A percentile compares a stretch with the other conserved stretches of the same genome.
Evolutionary conservation across 176 grass and related monocot species (phyloP).

Genomic region (Pontederia paniculata): DNA sequence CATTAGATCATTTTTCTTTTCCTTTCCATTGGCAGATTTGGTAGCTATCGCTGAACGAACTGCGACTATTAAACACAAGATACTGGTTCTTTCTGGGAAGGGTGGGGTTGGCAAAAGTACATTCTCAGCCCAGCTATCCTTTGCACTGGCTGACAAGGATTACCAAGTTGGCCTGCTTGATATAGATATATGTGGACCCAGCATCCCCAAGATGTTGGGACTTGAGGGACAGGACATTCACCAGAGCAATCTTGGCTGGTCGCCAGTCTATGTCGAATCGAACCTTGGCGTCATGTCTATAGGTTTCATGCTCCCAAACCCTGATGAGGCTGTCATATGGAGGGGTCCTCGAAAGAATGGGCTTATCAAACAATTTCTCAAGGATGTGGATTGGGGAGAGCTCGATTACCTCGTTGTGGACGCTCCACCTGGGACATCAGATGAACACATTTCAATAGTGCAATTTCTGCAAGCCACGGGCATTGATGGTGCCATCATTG

Average conservation of each 20-base stretch:
- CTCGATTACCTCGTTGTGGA: constrained; percentile 67
- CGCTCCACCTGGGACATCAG: constrained; percentile 55
- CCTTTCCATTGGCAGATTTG: constrained; percentile 29
- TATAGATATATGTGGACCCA: constrained; percentile 68
- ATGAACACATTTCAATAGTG: constrained; percentile 92
- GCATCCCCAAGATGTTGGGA: constrained; percentile 68
- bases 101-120: constrained; percentile 73
- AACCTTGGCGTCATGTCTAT: constrained; percentile 82
- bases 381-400: constrained; percentile 79
- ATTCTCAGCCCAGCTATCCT: constrained; percentile 60
- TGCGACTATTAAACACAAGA: constrained; percentile 71
- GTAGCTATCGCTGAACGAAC: constrained; percentile 65
- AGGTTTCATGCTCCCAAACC: constrained; percentile 56
- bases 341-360: constrained; percentile 65
- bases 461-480: constrained; percentile 81
- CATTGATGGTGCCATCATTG: constrained; percentile 68
- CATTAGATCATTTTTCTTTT: too few relatives aligned
- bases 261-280: constrained; percentile 50
- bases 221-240: constrained; percentile 67
- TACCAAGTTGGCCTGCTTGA: constrained; percentile 55
- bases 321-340: constrained; percentile 65
- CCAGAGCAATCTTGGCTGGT: constrained; percentile 65
- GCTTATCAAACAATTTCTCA: constrained; percentile 75
- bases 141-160: constrained; percentile 47
- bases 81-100: constrained; percentile 66